phyloP scores from a whole-genome alignment of 2,329 filamentous ascomycete genomes.

The Pseudopithomyces maydicus region DNA sequence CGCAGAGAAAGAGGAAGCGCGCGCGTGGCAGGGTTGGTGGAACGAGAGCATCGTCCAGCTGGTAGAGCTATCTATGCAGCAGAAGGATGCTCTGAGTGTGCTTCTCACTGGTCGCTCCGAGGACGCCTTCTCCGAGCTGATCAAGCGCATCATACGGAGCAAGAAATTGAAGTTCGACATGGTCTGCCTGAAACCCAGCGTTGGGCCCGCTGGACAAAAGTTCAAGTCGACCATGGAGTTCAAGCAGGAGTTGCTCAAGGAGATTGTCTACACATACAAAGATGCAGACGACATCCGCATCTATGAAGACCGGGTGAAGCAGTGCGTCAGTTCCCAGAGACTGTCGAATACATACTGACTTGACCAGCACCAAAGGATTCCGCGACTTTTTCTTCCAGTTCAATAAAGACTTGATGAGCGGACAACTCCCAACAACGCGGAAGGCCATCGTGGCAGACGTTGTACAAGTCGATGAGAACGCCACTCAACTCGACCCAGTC shows the following conservation, averaged over 20 bases:
- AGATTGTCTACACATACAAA: slow-evolving; percentile 84
- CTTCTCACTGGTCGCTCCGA: slow-evolving; percentile 88
- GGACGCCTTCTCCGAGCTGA: slow-evolving; percentile 73
- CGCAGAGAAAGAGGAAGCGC: slow-evolving; percentile 77
- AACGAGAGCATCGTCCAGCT: slow-evolving; percentile 86
- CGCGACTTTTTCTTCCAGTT: slow-evolving; percentile 81
- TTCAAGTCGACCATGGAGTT: slow-evolving; percentile 87
- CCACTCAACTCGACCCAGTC: slow-evolving; percentile 75
- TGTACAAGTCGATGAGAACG: slow-evolving; percentile 80
- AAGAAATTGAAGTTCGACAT: slow-evolving; percentile 87
- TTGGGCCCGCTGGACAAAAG: slow-evolving; percentile 77
- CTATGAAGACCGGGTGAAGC: slow-evolving; percentile 67
- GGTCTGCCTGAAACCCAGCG: slow-evolving; percentile 82
- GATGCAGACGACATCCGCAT: slow-evolving; percentile 78
- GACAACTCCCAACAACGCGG: slow-evolving; percentile 55
- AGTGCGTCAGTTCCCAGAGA: slow-evolving; percentile 46
- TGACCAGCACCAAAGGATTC: slow-evolving; percentile 73
- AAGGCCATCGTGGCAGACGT: slow-evolving; percentile 77
- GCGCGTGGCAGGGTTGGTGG: slow-evolving; percentile 94
- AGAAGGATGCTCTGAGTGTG: slow-evolving; percentile 83
- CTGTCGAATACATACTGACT: slow-evolving; percentile 15
- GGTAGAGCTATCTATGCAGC: slow-evolving; percentile 77
- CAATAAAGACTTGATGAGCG: slow-evolving; percentile 64
- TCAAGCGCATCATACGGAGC: slow-evolving; percentile 79
- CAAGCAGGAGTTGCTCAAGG: slow-evolving; percentile 83